phyloP scores from a whole-genome alignment of 2,329 filamentous ascomycete genomes.

The Pseudogymnoascus sp. region DNA sequence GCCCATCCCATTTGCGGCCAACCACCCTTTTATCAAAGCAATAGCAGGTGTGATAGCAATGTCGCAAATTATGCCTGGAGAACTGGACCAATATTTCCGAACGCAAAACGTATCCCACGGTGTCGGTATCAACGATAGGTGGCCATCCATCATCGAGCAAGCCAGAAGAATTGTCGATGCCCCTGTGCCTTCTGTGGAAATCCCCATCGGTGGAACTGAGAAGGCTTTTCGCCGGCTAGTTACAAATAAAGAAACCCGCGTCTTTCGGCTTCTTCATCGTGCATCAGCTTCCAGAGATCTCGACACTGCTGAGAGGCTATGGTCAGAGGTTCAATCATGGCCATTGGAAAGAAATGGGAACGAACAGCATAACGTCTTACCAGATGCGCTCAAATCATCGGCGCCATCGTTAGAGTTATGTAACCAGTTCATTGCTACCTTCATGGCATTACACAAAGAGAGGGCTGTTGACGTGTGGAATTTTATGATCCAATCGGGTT shows the following conservation, averaged over 20 bases:
- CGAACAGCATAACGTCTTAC: not conserved
- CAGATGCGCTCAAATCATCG: conserved; percentile 3
- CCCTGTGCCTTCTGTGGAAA: not conserved
- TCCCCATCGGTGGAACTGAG: not conserved
- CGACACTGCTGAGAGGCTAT: conserved; percentile 19
- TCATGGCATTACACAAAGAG: conserved; percentile 35
- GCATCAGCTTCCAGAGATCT: conserved; percentile 20
- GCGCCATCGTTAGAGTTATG: conserved; percentile 28
- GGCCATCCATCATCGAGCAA: conserved; percentile 4
- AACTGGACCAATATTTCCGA: conserved; percentile 3
- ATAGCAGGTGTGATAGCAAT: conserved; percentile 4
- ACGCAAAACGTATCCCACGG: not conserved
- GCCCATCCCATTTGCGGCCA: not conserved
- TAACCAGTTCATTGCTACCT: conserved; percentile 39
- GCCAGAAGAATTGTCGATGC: not conserved
- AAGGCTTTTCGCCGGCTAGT: conserved; percentile 6
- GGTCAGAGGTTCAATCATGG: conserved; percentile 21
- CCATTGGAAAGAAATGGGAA: conserved; percentile 13
- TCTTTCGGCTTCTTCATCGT: conserved; percentile 14
- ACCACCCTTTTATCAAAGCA: conserved; percentile 1
- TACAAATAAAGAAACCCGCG: conserved; percentile 6
- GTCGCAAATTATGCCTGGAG: not conserved
- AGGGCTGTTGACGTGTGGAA: conserved; percentile 49
- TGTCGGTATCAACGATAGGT: not conserved
- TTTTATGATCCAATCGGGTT: conserved; percentile 42